Evolutionary conservation across 305 asterid species (phyloP), one percentile per base, ranked within the genome.

Genomic region (Petunia hybrid): DNA sequence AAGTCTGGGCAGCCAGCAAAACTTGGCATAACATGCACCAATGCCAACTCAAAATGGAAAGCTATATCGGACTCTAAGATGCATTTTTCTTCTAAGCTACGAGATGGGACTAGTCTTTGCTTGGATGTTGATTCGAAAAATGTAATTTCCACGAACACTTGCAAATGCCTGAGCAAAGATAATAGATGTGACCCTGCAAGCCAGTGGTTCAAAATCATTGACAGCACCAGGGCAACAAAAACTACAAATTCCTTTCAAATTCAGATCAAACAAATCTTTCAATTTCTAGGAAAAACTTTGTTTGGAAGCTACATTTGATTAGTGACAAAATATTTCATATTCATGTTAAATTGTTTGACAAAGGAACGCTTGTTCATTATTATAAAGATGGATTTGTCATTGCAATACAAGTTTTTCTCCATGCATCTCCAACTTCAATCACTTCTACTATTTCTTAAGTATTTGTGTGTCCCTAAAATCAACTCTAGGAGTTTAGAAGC

Each of bases 171-270:
- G 90, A 85, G 53, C 6, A 73, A 46, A 51, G 88, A 86, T 75
- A 91, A 78, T 46, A 85, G 81, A 42, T 94, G 99, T 16, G 97
- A 97, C 57, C 99, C 99, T 1, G 96, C 83, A 70, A 94, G 96
- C 85, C 99, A 97, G 88, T 94, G 99, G 99, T 94, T 94, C 95
- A 97, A 91, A 77, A 86, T 97, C 6, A 87, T 91, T 10, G 87
- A 94, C 78, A 93, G 97, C 90, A 92, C 97, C 22, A 87, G 97
- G 88, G 8, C 51, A 9, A 89, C 81, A 83, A 83, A 82, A 40
- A 70, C 77, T 36, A 71, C 76, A 39, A 84, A 63, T 61, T 80
- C 82, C 48, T 57, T 80, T 64, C 74, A 22, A 22, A 22, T 22
- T 0, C 84, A 83, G 82, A 80, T 90, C 51, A 78, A 56, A 78